Conservation (phyloP, 1,284 basidiomycete genomes). For the Apiotrichum porosum region DNA sequence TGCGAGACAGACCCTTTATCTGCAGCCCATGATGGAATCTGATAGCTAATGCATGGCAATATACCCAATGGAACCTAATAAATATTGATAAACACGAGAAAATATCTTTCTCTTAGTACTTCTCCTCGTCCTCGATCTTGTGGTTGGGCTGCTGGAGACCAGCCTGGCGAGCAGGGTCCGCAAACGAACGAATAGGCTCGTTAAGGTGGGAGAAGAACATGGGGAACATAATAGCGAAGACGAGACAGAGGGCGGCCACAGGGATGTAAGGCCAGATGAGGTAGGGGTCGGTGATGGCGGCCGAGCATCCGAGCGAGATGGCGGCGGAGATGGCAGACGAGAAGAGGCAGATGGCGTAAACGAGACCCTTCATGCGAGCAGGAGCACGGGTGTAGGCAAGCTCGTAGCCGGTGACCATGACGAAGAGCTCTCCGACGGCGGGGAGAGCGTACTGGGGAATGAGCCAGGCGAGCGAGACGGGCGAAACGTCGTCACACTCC, state of each 20-base stretch:
- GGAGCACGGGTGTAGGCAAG: slow-evolving; percentile 51
- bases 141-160: slow-evolving; percentile 26
- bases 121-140: neutral
- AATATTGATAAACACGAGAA: too few species aligned
- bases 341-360: slow-evolving; percentile 50
- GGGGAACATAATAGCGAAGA: slow-evolving; percentile 22
- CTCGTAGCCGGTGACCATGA: slow-evolving; percentile 53
- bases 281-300: slow-evolving; percentile 48
- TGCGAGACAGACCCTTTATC: too few species aligned
- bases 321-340: slow-evolving; percentile 50
- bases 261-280: slow-evolving; percentile 50
- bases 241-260: slow-evolving; percentile 40
- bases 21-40: too few species aligned
- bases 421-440: slow-evolving; percentile 52
- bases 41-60: too few species aligned
- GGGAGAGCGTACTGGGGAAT: slow-evolving; percentile 51
- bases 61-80: too few species aligned
- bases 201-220: slow-evolving; percentile 31
- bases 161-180: slow-evolving; percentile 35
- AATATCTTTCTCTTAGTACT: too few species aligned
- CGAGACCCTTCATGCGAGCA: slow-evolving; percentile 48
- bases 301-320: slow-evolving; percentile 40
- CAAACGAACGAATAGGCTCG: slow-evolving; percentile 31
- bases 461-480: slow-evolving; percentile 42
- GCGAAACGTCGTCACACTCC: slow-evolving; percentile 29